A percentile compares a stretch with the other conserved stretches of the same genome.
Conservation (phyloP, 1,284 basidiomycete genomes). For the Phellopilus nigrolimitatus region DNA sequence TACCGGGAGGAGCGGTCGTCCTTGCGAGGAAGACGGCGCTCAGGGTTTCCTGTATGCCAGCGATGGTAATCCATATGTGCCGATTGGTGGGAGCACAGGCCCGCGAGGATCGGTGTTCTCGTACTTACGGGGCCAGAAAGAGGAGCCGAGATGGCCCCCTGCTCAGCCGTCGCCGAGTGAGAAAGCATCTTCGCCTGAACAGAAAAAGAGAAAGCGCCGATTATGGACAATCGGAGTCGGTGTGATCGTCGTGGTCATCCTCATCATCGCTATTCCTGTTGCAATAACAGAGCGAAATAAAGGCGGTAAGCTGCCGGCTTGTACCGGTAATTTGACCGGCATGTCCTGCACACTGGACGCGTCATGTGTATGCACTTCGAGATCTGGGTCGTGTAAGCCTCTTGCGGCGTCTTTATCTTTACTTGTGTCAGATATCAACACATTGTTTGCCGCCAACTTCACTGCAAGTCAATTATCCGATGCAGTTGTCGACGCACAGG, state of each 20-base stretch:
- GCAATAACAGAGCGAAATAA: slow-evolving; percentile 35
- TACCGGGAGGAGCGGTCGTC: slow-evolving; percentile 16
- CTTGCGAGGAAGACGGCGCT: slow-evolving; percentile 6
- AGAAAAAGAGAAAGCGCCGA: slow-evolving; percentile 29
- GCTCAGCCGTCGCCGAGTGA: slow-evolving; percentile 10
- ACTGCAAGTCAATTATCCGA: slow-evolving; percentile 39
- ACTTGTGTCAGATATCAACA: slow-evolving; percentile 46
- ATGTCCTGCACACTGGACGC: slow-evolving; percentile 53
- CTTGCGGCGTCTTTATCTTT: slow-evolving; percentile 48
- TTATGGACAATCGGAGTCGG: slow-evolving; percentile 30
- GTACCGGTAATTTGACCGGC: slow-evolving; percentile 42
- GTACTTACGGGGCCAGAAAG: slow-evolving; percentile 7
- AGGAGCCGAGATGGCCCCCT: not conserved
- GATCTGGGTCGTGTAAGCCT: slow-evolving; percentile 41
- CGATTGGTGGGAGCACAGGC: slow-evolving; percentile 11
- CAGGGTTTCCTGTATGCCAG: slow-evolving; percentile 7
- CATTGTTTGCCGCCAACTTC: slow-evolving; percentile 44
- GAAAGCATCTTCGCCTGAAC: slow-evolving; percentile 10
- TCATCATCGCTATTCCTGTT: slow-evolving; percentile 34
- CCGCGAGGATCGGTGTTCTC: slow-evolving; percentile 4
- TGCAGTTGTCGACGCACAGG: slow-evolving; percentile 47
- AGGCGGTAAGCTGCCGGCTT: slow-evolving; percentile 25
- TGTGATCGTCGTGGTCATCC: slow-evolving; percentile 34
- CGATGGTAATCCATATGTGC: slow-evolving; percentile 5
- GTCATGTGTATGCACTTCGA: slow-evolving; percentile 55